Conservation (phyloP, 148 eudicot genomes). For the Silene latifolia region DNA sequence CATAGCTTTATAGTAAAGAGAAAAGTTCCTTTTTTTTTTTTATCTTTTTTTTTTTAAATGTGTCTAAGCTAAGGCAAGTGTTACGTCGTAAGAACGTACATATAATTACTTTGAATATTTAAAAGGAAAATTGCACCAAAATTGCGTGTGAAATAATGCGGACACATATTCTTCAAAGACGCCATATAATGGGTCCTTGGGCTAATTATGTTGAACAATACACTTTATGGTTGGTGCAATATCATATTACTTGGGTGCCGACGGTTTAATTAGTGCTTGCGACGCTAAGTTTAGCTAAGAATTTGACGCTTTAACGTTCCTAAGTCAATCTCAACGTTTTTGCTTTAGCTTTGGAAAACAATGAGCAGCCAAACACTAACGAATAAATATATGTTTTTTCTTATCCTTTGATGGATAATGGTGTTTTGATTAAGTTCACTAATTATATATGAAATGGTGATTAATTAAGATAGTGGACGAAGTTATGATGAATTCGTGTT, state of each 20-base stretch:
- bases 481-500: constrained; percentile 8
- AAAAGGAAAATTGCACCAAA: background rate
- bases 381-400: background rate
- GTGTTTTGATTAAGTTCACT: background rate
- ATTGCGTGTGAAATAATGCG: constrained; percentile 5
- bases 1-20: constrained; percentile 15
- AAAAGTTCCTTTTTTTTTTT: background rate
- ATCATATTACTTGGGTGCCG: background rate
- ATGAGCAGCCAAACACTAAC: constrained; percentile 9
- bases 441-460: background rate
- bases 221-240: constrained; percentile 5
- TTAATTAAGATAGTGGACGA: background rate
- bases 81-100: constrained; percentile 13
- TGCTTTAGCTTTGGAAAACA: background rate
- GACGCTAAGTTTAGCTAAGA: constrained; percentile 3
- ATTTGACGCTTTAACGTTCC: constrained; percentile 5
- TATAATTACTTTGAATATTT: no score
- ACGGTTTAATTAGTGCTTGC: constrained; percentile 7
- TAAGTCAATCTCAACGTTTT: constrained; percentile 4
- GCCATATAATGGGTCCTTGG: background rate
- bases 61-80: constrained; percentile 9
- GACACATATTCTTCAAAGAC: background rate
- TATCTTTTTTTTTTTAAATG: background rate
- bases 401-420: background rate
- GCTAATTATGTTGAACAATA: background rate